These are phyloP conservation scores for Ceratocystis ficicola DNA, from an alignment of 2,329 filamentous ascomycete species.

Conservation along the genomic window DNA sequence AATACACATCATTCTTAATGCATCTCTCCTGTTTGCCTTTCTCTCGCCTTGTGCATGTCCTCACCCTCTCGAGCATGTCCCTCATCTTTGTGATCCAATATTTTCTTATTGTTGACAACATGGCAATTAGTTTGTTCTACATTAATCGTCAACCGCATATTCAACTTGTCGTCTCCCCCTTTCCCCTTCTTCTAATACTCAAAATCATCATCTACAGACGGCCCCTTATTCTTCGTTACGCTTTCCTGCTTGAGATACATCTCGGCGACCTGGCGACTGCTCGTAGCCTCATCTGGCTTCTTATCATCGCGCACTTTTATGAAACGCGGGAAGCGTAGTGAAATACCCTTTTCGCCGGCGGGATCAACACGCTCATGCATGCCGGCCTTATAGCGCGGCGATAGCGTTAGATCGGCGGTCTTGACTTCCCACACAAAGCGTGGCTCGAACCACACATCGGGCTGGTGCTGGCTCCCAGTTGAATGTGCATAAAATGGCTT, in stretches of 20 bases:
- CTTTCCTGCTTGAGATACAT: slow-evolving; percentile 96
- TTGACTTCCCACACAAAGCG: slow-evolving; percentile 94
- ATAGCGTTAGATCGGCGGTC: slow-evolving; percentile 87
- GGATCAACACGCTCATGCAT: slow-evolving; percentile 65
- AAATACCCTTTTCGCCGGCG: slow-evolving; percentile 64
- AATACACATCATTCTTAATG: background rate
- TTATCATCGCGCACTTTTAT: slow-evolving; percentile 90
- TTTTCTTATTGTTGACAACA: too few species aligned
- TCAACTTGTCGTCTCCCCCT: background rate
- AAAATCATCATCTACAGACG: slow-evolving; percentile 88
- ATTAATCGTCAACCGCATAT: background rate
- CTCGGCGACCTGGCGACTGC: slow-evolving; percentile 73
- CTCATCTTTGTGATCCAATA: too few species aligned
- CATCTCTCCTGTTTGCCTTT: background rate
- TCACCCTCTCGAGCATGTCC: too few species aligned
- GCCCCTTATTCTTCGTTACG: slow-evolving; percentile 73
- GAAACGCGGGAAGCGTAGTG: slow-evolving; percentile 81
- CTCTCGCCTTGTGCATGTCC: background rate
- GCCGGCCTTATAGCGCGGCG: slow-evolving; percentile 86
- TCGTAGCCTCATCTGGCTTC: slow-evolving; percentile 83
- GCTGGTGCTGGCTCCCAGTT: slow-evolving; percentile 75
- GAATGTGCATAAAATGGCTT: slow-evolving; percentile 94
- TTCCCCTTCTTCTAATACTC: slow-evolving; percentile 55
- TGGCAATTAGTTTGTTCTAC: background rate
- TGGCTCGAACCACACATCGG: slow-evolving; percentile 97